Base-by-base conservation (phyloP, 352 stramenopile genomes). In the Globisporangium spinosum region DNA sequence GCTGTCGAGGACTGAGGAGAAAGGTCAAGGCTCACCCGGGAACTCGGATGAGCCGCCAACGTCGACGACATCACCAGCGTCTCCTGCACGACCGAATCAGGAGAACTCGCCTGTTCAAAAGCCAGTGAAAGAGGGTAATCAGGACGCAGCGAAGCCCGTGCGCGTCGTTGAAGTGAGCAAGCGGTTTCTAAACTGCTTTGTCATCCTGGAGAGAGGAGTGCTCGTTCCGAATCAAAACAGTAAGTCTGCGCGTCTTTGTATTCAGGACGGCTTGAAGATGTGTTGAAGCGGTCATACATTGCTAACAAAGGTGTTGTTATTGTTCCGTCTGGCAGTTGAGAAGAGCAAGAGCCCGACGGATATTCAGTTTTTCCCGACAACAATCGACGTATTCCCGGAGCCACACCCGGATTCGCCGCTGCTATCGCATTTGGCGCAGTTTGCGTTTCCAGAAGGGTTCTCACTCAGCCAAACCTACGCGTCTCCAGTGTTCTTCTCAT, bases 151-250 rank as follows among this genome's bases (percentile, higher is more conserved):
- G 15, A 89, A 85, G 40, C 34, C 83, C 0, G 71, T 79, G n/a
- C 83, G 77, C 5, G 77, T 91, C 58, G 72, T 93, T 4, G 86
- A 93, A 73, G 80, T 94, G 17, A 82, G 73, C 62, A 93, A 94
- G 65, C 87, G 85, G 6, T 91, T 93, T 57, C 70, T 92, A 20
- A 92, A 95, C 65, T 91, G 92, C 76, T 95, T 95, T 71, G 74
- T 91, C 35, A 84, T 93, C 32, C 74, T 95, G 3, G 85, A 82
- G n/a, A 72, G 85, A 53, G 85, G 85, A 7, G 62, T 67, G 9
- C 73, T 90, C 23, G 77, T 85, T 22, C 69, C 78, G 0, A 84
- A 91, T 55, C 86, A 93, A 63, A 82, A 71, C 58, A 79, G 86
- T 94, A 80, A 59, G 83, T 80, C 17, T 6, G 38, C 25, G 7